These are phyloP conservation scores for Globisporangium nagaii DNA, from an alignment of 352 stramenopile species.

Conservation along the genomic window DNA sequence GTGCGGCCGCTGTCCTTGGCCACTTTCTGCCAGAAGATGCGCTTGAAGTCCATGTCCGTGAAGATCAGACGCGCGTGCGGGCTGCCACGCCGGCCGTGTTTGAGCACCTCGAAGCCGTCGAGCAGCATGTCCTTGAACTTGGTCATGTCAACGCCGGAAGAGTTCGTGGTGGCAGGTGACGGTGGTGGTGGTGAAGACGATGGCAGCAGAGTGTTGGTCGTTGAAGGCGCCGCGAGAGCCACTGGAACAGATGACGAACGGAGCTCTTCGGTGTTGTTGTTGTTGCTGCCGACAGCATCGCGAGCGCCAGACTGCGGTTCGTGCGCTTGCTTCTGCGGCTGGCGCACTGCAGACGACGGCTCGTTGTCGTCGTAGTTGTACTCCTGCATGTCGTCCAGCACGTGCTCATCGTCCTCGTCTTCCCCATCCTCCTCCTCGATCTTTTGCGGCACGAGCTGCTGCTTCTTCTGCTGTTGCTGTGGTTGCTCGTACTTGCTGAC, in stretches of 20 bases:
- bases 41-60: conserved; percentile 69
- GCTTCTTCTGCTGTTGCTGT: conserved; percentile 20
- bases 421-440: conserved; percentile 48
- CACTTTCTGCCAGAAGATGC: conserved; percentile 78
- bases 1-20: conserved; percentile 38
- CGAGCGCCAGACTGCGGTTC: not conserved
- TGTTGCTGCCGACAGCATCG: conserved; percentile 4
- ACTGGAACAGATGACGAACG: not conserved
- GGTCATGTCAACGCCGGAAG: conserved; percentile 36
- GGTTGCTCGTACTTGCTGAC: conserved; percentile 1
- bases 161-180: conserved; percentile 13
- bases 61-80: conserved; percentile 65
- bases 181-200: not conserved
- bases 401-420: conserved; percentile 29
- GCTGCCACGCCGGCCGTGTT: conserved; percentile 61
- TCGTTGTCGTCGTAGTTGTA: conserved; percentile 25
- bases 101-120: conserved; percentile 69
- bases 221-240: not conserved
- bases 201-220: no score
- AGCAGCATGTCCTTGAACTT: conserved; percentile 61
- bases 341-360: no score
- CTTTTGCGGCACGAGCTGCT: conserved; percentile 28
- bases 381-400: conserved; percentile 18
- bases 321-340: not conserved
- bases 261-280: conserved; percentile 13